Evolutionary conservation across 495 filamentous ascomycete species (phyloP).

Genomic region (Penicillium longicatenatum): DNA sequence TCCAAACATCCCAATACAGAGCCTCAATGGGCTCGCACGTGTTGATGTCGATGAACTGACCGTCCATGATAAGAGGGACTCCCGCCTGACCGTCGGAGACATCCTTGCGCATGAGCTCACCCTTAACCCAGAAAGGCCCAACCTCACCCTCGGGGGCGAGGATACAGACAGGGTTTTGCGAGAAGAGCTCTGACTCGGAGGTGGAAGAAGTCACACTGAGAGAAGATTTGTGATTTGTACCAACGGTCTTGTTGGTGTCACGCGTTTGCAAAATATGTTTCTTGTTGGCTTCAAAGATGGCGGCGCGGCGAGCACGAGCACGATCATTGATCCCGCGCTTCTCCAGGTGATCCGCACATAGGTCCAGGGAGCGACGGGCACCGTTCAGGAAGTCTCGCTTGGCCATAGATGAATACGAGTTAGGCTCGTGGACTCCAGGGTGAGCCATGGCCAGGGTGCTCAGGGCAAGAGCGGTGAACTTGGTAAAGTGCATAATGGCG

Average conservation of each 20-base stretch:
- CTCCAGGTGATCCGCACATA: neutral
- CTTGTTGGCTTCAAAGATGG: neutral
- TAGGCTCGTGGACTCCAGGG: neutral
- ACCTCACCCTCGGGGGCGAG: constrained; percentile 31
- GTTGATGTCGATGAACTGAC: constrained; percentile 57
- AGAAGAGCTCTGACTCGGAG: constrained; percentile 24
- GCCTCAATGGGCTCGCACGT: constrained; percentile 52
- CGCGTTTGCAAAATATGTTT: neutral
- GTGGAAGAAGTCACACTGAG: constrained; percentile 7
- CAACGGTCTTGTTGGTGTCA: neutral
- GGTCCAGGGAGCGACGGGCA: neutral
- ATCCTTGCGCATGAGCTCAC: constrained; percentile 55
- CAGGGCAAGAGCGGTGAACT: constrained; percentile 20
- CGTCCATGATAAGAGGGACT: constrained; percentile 53
- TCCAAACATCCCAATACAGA: constrained; percentile 57
- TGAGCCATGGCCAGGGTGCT: constrained; percentile 25
- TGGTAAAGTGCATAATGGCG: constrained; percentile 15
- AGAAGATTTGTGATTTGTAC: neutral
- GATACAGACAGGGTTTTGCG: constrained; percentile 23
- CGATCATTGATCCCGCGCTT: neutral
- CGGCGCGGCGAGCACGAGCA: too few relatives aligned
- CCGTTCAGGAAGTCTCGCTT: neutral
- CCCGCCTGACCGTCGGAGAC: constrained; percentile 49
- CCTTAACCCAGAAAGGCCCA: constrained; percentile 36
- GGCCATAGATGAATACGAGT: neutral